phyloP scores from a whole-genome alignment of 257 asterid genomes.

The Craterostigma plantagineum region DNA sequence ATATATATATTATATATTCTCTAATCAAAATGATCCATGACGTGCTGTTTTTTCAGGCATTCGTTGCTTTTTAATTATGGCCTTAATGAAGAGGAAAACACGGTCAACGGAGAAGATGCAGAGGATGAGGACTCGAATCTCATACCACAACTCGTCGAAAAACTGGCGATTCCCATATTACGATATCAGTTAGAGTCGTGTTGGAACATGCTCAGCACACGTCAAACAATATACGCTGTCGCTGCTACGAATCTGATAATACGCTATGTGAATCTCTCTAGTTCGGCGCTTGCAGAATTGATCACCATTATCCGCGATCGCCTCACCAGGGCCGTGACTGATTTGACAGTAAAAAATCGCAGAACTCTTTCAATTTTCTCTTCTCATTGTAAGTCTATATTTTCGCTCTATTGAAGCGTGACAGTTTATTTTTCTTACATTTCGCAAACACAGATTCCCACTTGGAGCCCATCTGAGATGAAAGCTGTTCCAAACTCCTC shows the following conservation, averaged over 20 bases:
- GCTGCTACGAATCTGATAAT: constrained; percentile 55
- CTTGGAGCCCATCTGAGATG: constrained; percentile 61
- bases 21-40: neutral
- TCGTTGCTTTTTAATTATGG: constrained; percentile 64
- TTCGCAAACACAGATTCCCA: constrained; percentile 41
- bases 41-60: constrained; percentile 40
- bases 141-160: constrained; percentile 62
- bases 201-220: constrained; percentile 83
- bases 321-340: constrained; percentile 59
- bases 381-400: neutral
- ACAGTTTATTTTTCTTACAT: neutral
- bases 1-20: neutral
- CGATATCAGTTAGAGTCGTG: constrained; percentile 59
- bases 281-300: constrained; percentile 50
- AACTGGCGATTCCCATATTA: constrained; percentile 79
- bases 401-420: neutral
- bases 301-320: constrained; percentile 63
- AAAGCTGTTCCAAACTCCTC: constrained; percentile 80
- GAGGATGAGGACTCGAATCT: constrained; percentile 69
- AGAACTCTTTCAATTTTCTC: neutral
- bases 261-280: constrained; percentile 47
- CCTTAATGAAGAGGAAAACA: constrained; percentile 20
- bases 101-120: too few relatives aligned
- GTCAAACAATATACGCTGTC: constrained; percentile 63
- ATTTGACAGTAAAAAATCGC: constrained; percentile 31